Evolutionary conservation across 2,329 filamentous ascomycete species (phyloP).

Genomic region (Seiridium unicorne): DNA sequence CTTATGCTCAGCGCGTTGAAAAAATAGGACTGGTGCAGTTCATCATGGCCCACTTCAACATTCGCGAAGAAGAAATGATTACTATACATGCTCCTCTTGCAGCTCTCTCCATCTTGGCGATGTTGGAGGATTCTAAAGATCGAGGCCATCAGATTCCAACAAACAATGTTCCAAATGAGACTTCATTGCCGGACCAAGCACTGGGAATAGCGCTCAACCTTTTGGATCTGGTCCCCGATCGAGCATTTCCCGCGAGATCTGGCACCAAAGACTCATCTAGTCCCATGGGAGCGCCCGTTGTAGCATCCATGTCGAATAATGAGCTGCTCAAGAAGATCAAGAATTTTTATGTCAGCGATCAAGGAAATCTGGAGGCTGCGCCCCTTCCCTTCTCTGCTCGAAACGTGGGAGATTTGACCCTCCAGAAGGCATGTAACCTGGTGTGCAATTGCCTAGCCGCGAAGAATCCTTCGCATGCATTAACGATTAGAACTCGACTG

Average conservation of each 20-base stretch:
- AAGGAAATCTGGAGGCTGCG: conserved; percentile 65
- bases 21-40: conserved; percentile 77
- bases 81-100: conserved; percentile 79
- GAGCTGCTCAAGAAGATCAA: conserved; percentile 61
- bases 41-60: conserved; percentile 83
- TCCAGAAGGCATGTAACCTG: conserved; percentile 57
- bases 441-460: conserved; percentile 45
- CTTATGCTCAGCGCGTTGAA: conserved; percentile 49
- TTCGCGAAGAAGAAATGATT: conserved; percentile 95
- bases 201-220: conserved; percentile 49
- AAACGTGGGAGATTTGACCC: conserved; percentile 59
- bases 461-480: conserved; percentile 40
- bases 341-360: conserved; percentile 67
- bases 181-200: conserved; percentile 8
- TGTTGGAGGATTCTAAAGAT: conserved; percentile 54
- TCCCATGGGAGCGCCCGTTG: conserved; percentile 23
- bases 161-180: conserved; percentile 17
- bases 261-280: conserved; percentile 18
- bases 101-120: conserved; percentile 61
- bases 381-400: conserved; percentile 57
- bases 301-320: conserved; percentile 35
- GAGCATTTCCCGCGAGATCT: conserved; percentile 49
- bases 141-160: conserved; percentile 20
- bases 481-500: conserved; percentile 58
- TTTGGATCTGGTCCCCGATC: conserved; percentile 63